Conservation (phyloP, 2,329 filamentous ascomycete genomes). For the Periglandula ipomoeae region DNA sequence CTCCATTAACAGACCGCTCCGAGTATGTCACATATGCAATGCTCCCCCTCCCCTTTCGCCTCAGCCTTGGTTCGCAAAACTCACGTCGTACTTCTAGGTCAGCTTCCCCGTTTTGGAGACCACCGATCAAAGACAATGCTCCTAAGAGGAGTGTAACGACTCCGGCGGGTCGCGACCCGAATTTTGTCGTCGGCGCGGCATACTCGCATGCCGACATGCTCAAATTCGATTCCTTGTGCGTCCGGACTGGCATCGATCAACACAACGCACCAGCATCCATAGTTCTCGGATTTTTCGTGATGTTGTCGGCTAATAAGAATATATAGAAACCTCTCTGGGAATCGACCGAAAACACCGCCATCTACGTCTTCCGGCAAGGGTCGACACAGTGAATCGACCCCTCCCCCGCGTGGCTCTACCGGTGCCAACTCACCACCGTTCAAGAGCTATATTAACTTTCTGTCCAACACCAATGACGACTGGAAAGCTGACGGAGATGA, state of each 20-base stretch:
- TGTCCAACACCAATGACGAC: slow-evolving; percentile 73
- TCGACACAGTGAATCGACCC: slow-evolving; percentile 41
- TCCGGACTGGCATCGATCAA: slow-evolving; percentile 6
- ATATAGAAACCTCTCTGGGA: slow-evolving; percentile 48
- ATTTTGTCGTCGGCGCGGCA: slow-evolving; percentile 80
- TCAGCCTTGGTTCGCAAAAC: slow-evolving; percentile 17
- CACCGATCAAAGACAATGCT: slow-evolving; percentile 43
- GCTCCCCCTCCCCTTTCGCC: neutral
- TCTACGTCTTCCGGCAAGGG: slow-evolving; percentile 46
- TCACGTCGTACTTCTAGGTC: slow-evolving; percentile 44
- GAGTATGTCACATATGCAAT: slow-evolving; percentile 40
- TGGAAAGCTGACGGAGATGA: slow-evolving; percentile 74
- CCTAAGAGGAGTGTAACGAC: slow-evolving; percentile 39
- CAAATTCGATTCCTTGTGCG: slow-evolving; percentile 74
- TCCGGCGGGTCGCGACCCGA: slow-evolving; percentile 44
- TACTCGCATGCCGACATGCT: slow-evolving; percentile 96
- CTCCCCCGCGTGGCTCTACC: slow-evolving; percentile 43
- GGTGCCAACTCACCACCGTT: slow-evolving; percentile 54
- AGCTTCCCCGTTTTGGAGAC: slow-evolving; percentile 80
- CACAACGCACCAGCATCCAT: neutral
- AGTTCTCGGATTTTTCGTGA: neutral
- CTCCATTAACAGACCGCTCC: slow-evolving; percentile 41
- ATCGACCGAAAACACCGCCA: slow-evolving; percentile 67
- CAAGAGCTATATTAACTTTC: slow-evolving; percentile 70
- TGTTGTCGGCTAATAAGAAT: neutral